Evolutionary conservation across 2,329 filamentous ascomycete species (phyloP).

Genomic region (Chrysoporthe austroafricana): DNA sequence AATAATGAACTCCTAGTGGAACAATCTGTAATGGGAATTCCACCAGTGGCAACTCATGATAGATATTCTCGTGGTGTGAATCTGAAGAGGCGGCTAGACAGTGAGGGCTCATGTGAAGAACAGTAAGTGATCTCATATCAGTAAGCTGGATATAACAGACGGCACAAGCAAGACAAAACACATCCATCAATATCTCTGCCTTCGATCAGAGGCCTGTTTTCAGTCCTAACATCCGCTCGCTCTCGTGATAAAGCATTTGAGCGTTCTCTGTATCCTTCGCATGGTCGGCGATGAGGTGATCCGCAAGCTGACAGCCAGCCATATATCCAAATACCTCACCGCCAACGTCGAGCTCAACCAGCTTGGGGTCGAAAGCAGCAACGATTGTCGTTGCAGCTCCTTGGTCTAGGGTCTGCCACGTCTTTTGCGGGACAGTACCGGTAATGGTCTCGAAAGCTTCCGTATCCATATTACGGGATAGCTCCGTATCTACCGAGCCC

Average conservation of each 20-base stretch:
- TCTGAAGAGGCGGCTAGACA: too few relatives aligned
- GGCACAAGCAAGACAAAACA: neutral
- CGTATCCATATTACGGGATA: conserved; percentile 35
- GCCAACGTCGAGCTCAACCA: conserved; percentile 33
- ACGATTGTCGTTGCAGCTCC: conserved; percentile 46
- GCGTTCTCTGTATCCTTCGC: conserved; percentile 20
- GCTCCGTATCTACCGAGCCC: conserved; percentile 26
- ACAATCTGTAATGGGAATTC: too few relatives aligned
- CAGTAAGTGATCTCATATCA: neutral
- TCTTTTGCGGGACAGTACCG: conserved; percentile 34
- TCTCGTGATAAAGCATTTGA: conserved; percentile 22
- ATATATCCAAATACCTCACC: conserved; percentile 26
- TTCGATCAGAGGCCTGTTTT: conserved; percentile 16
- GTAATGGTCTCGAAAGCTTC: conserved; percentile 33
- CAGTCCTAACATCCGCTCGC: conserved; percentile 23
- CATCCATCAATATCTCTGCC: neutral
- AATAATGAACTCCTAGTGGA: too few relatives aligned
- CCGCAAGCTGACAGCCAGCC: conserved; percentile 22
- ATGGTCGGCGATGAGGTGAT: conserved; percentile 19
- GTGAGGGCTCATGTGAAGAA: neutral
- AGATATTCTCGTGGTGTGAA: too few relatives aligned
- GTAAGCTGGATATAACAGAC: neutral
- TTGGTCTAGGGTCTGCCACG: conserved; percentile 43
- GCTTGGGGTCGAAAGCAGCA: conserved; percentile 45
- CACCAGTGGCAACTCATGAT: too few relatives aligned